Conservation (phyloP, 176 grass and related monocot genomes). For the Triticum aestivum region IWGSC_CS_RefSeq_v2.1 NC_057807.1:693164500-693164999, state of each 20-base stretch:
- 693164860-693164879: conserved; percentile 93
- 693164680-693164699: too few relatives aligned
- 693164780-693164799: not conserved
- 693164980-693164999: not conserved
- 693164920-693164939: conserved; percentile 94
- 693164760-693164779: too few relatives aligned
- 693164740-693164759: too few relatives aligned
- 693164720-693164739: too few relatives aligned
- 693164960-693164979: conserved; percentile 61
- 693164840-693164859: not conserved
- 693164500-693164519: conserved; percentile 26
- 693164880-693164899: conserved; percentile 96
- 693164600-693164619: conserved; percentile 91
- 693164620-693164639: conserved; percentile 77
- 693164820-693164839: too few relatives aligned
- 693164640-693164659: conserved; percentile 66
- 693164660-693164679: conserved; percentile 51
- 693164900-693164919: conserved; percentile 62
- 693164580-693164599: conserved; percentile 36
- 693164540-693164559: conserved; percentile 58
- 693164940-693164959: conserved; percentile 87
- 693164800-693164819: not conserved
- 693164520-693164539: conserved; percentile 53
- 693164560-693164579: conserved; percentile 33
- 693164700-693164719: too few relatives aligned